These are phyloP conservation scores for Aristolochia fimbriata DNA, from an alignment of 164 flowering plant species.

Conservation along the genomic window DNA sequence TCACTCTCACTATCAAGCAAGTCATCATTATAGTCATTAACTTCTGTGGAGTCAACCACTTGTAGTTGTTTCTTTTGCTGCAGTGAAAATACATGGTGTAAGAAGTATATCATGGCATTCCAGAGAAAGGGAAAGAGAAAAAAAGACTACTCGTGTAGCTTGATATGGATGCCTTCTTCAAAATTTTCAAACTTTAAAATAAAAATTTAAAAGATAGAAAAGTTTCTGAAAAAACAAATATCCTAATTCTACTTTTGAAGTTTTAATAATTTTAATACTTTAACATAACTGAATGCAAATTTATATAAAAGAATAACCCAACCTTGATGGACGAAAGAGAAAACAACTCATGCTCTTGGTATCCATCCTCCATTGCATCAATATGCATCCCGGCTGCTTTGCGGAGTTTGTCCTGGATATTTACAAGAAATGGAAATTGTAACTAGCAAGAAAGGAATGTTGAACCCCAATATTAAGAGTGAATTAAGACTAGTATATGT, in stretches of 20 bases:
- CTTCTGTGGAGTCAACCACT: constrained; percentile 58
- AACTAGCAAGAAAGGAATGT: too few relatives aligned
- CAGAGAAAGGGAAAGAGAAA: too few relatives aligned
- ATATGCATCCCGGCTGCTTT: constrained; percentile 71
- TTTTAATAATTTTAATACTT: too few relatives aligned
- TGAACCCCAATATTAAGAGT: too few relatives aligned
- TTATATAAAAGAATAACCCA: constrained; percentile 1
- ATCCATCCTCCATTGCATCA: constrained; percentile 76
- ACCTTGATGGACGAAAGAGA: constrained; percentile 92
- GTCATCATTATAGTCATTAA: constrained; percentile 38
- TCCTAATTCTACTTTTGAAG: too few relatives aligned
- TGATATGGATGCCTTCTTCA: too few relatives aligned
- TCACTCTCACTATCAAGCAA: constrained; percentile 43
- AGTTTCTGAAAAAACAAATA: too few relatives aligned
- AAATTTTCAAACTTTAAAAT: too few relatives aligned
- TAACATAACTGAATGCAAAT: too few relatives aligned
- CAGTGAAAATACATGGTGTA: background rate
- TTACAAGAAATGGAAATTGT: background rate
- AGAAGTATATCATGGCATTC: too few relatives aligned
- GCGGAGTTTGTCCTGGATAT: constrained; percentile 73
- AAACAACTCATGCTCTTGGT: constrained; percentile 70
- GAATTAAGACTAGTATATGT: background rate
- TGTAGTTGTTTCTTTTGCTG: constrained; percentile 81
- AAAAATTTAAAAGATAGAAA: too few relatives aligned
- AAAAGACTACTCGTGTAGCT: too few relatives aligned